phyloP scores from a whole-genome alignment of 1,284 basidiomycete species.

The Salmacisia buchloeana region DNA sequence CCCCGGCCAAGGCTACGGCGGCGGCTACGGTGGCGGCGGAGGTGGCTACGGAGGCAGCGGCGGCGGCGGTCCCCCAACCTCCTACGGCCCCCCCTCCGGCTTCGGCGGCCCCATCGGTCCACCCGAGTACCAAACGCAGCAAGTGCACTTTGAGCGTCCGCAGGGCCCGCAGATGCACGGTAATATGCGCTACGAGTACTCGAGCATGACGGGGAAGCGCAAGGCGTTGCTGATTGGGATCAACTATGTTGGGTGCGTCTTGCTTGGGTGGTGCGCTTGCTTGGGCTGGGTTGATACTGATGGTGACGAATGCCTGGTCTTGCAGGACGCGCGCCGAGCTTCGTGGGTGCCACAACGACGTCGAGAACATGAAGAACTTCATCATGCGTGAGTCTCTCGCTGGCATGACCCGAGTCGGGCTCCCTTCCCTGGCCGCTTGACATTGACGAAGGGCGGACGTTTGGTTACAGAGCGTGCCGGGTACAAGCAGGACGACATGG shows the following conservation, averaged over 20 bases:
- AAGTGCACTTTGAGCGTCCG: conserved; percentile 33
- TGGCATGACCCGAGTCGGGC: not conserved
- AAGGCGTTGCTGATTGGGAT: conserved; percentile 50
- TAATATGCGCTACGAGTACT: conserved; percentile 43
- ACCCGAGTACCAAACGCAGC: conserved; percentile 32
- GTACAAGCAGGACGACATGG: conserved; percentile 49
- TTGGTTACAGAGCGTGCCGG: conserved; percentile 27
- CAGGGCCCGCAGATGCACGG: conserved; percentile 39
- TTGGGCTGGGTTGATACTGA: not conserved
- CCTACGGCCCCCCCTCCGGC: not conserved
- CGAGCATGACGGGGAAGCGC: conserved; percentile 44
- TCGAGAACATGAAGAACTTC: conserved; percentile 47
- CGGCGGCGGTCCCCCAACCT: not conserved
- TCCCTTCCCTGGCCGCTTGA: not conserved
- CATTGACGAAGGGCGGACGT: no score
- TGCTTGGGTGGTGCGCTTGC: not conserved
- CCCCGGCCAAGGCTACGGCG: conserved; percentile 19
- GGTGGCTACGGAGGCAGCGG: conserved; percentile 20
- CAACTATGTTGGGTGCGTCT: conserved; percentile 40
- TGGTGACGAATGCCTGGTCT: not conserved
- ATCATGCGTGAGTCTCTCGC: conserved; percentile 19
- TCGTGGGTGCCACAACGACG: conserved; percentile 50
- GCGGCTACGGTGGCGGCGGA: conserved; percentile 22
- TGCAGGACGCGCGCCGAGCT: conserved; percentile 31
- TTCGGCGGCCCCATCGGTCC: conserved; percentile 30